Conservation (phyloP, 495 filamentous ascomycete genomes). For the Podospora conica region DNA sequence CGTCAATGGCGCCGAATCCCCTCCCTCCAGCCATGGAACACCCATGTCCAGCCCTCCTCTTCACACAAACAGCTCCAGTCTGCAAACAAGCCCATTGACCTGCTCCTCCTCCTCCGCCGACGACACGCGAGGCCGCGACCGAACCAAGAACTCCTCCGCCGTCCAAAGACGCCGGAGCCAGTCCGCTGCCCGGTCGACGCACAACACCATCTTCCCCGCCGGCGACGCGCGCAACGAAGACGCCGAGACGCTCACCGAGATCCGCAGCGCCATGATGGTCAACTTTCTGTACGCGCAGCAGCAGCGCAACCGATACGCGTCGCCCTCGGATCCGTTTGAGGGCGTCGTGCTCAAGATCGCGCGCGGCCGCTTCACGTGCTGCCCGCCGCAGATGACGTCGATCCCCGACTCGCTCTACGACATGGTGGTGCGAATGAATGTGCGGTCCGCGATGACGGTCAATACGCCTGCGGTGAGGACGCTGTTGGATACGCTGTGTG, state of each 20-base stretch:
- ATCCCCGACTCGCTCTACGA: slow-evolving; percentile 45
- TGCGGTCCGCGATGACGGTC: slow-evolving; percentile 34
- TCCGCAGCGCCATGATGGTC: slow-evolving; percentile 55
- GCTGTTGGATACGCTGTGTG: slow-evolving; percentile 16
- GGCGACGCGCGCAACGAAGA: slow-evolving; percentile 41
- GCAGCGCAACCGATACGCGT: slow-evolving; percentile 51
- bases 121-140: neutral
- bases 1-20: neutral
- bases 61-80: neutral
- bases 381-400: slow-evolving; percentile 46
- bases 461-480: slow-evolving; percentile 28
- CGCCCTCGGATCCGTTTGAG: slow-evolving; percentile 47
- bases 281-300: slow-evolving; percentile 58
- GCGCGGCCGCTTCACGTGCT: slow-evolving; percentile 48
- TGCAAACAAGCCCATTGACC: neutral
- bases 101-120: neutral
- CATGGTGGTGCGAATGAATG: slow-evolving; percentile 50
- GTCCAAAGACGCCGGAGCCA: neutral
- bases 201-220: slow-evolving; percentile 38
- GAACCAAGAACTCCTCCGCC: neutral
- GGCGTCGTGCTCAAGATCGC: slow-evolving; percentile 56
- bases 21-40: neutral
- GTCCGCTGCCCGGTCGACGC: slow-evolving; percentile 13
- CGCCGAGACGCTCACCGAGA: slow-evolving; percentile 40
- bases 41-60: neutral